phyloP scores from a whole-genome alignment of 2,329 filamentous ascomycete genomes.

The Scedosporium dehoogii region DNA sequence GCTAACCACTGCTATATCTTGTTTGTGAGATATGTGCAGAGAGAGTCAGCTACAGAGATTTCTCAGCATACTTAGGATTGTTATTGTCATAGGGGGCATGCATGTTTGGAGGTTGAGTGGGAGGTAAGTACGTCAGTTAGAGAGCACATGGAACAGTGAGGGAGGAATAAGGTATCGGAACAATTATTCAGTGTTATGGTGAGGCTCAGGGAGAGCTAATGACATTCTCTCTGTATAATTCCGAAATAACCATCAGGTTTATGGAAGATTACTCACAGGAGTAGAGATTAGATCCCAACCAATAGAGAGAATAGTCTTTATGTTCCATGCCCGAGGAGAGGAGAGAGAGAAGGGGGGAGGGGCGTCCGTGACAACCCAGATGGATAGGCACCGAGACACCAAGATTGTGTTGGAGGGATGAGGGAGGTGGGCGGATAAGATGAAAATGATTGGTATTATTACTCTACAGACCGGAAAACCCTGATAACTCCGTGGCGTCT shows the following conservation, averaged over 20 bases:
- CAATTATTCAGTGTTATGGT: background rate
- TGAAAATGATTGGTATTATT: constrained; percentile 3
- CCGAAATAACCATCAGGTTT: background rate
- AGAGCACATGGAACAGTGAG: background rate
- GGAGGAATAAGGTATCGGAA: background rate
- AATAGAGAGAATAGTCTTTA: background rate
- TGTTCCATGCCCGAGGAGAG: background rate
- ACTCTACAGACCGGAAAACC: background rate
- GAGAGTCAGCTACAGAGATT: constrained; percentile 2
- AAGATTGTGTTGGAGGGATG: background rate
- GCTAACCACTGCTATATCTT: background rate
- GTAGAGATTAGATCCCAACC: background rate
- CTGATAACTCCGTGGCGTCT: background rate
- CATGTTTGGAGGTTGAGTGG: constrained; percentile 1
- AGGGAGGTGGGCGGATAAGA: background rate
- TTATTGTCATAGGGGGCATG: background rate
- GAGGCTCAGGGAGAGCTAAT: background rate
- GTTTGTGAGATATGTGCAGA: background rate
- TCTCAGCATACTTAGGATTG: constrained; percentile 9
- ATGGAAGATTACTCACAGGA: background rate
- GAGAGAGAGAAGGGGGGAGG: background rate
- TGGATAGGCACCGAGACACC: too few relatives aligned
- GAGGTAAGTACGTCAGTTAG: background rate
- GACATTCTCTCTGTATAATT: background rate
- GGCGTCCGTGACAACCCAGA: background rate